Conservation (phyloP, 2,329 filamentous ascomycete species). For the Pseudocercospora fijiensis region DNA sequence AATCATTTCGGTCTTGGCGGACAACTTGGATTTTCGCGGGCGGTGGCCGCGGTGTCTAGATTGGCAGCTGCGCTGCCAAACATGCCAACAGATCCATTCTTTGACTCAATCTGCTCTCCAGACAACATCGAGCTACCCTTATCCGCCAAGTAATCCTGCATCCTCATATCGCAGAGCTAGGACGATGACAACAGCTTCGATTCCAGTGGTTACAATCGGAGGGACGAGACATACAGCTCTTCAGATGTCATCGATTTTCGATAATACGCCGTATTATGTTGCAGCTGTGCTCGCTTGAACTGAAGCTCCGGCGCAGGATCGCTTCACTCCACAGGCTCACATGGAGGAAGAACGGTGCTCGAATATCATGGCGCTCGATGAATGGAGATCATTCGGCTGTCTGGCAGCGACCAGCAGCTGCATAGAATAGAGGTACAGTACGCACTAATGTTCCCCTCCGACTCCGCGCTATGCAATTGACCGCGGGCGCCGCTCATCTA, state of each 20-base stretch:
- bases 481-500: conserved; percentile 5
- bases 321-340: neutral
- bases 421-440: neutral
- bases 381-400: neutral
- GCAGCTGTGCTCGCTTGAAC: conserved; percentile 2
- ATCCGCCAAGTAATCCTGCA: neutral
- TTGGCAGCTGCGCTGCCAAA: too few relatives aligned
- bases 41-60: too few relatives aligned
- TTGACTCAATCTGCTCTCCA: neutral
- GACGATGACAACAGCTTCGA: neutral
- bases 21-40: too few relatives aligned
- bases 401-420: neutral
- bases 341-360: neutral
- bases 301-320: conserved; percentile 8
- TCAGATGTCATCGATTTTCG: neutral
- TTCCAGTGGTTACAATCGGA: neutral
- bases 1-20: too few relatives aligned
- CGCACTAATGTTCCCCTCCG: neutral
- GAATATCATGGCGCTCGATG: neutral
- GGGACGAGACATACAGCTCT: conserved; percentile 5
- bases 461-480: conserved; percentile 12
- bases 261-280: conserved; percentile 5
- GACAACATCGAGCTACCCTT: neutral
- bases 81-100: conserved; percentile 1
- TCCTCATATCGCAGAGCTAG: neutral